Evolutionary conservation across 164 flowering plant genomes (phyloP), one percentile per base, ranked within the genome.

Genomic region (Macadamia integrifolia): DNA sequence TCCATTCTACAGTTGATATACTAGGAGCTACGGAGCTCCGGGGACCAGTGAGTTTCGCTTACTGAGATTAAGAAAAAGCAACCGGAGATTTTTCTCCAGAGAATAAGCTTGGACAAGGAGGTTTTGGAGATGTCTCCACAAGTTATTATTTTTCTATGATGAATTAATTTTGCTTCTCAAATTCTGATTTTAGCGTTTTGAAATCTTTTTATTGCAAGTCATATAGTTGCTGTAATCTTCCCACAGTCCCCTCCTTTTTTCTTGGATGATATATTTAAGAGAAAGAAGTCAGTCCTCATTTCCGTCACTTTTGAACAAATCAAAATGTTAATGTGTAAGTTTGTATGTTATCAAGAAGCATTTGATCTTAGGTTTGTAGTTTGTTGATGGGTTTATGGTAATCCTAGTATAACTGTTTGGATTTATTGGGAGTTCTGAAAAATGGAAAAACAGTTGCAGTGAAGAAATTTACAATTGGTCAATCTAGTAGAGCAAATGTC

Each of bases 101-200:
- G 58, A 77, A 79, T 55, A 86, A 81, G 69, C 79, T 86, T 7
- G 88, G 90, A 55, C 81, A 77, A 76, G 91, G 86, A 73, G 87
- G 91, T 7, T 85, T 83, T 72, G 85, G 85, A 31, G 83, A 79
- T 67, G 87, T 85, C 29, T 87, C n/a, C n/a, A 80, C 77, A 85
- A 82, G 91, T 88, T 84, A 69, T 35, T 1, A 1, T 35, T 35
- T 35, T 35, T 35, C 40, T 35, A 35, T 35, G 1, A 35, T 69
- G 29, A n/a, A 32, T 9, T 40, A 43, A 13, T 29, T 58, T n/a
- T n/a, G 60, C 23, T 46, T 46, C 12, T 3, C 9, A 11, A 46
- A 46, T 8, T 46, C 12, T 8, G 50, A 46, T 8, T 46, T 46
- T 8, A 11, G 12, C 3, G 50, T 46, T 46, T 46, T 9, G 9